Conservation (phyloP, 2,329 filamentous ascomycete species). For the Epichloe sp. region DNA sequence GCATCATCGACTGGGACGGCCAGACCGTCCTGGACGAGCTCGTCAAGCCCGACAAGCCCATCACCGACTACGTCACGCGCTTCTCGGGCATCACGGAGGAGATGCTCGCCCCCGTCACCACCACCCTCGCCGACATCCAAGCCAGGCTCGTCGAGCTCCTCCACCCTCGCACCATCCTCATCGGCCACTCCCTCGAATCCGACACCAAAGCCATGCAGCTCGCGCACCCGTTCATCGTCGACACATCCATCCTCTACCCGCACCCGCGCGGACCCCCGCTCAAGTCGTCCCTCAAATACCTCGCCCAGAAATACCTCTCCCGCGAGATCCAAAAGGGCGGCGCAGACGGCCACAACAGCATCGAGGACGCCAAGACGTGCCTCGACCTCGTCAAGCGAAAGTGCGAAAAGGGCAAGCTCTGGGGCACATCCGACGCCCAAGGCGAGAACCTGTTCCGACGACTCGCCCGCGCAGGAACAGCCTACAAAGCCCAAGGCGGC, state of each 20-base stretch:
- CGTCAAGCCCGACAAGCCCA: slow-evolving; percentile 79
- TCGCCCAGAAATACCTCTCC: slow-evolving; percentile 72
- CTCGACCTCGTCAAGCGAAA: slow-evolving; percentile 92
- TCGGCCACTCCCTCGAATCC: slow-evolving; percentile 72
- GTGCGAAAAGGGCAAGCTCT: slow-evolving; percentile 79
- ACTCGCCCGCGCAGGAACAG: slow-evolving; percentile 49
- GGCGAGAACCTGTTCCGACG: slow-evolving; percentile 85
- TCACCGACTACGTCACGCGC: slow-evolving; percentile 82
- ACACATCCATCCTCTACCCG: slow-evolving; percentile 81
- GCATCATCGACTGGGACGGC: slow-evolving; percentile 76
- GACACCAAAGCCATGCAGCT: slow-evolving; percentile 75
- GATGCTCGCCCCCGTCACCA: slow-evolving; percentile 73
- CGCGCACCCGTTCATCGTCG: slow-evolving; percentile 84
- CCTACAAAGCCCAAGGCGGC: slow-evolving; percentile 49
- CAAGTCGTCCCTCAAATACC: slow-evolving; percentile 82
- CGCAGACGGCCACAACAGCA: slow-evolving; percentile 66
- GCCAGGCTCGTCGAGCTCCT: slow-evolving; percentile 59
- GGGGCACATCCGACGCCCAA: slow-evolving; percentile 67
- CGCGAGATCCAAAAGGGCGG: slow-evolving; percentile 81
- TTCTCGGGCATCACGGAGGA: slow-evolving; percentile 86
- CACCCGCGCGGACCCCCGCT: slow-evolving; percentile 81
- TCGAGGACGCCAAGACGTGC: slow-evolving; percentile 84
- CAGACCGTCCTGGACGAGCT: slow-evolving; percentile 74
- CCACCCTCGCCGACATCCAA: slow-evolving; percentile 74
- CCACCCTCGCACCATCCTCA: slow-evolving; percentile 56